Conservation (phyloP, 768 basidiomycete genomes). For the Mycena vulgaris region DNA sequence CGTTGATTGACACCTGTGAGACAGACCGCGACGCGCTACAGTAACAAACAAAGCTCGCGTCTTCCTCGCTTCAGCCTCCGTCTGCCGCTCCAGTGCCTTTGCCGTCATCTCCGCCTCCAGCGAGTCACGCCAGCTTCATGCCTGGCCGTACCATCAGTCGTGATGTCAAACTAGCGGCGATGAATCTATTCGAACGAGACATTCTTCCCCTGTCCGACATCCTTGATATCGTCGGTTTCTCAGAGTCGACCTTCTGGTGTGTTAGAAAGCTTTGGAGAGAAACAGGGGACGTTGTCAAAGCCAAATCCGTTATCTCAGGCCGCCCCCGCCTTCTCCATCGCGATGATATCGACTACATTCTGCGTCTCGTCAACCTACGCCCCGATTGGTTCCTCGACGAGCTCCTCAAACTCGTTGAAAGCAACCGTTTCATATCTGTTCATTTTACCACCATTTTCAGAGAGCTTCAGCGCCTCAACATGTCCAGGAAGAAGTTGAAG, state of each 20-base stretch:
- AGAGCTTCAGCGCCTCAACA: slow-evolving; percentile 44
- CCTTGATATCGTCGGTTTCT: slow-evolving; percentile 16
- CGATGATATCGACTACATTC: background rate
- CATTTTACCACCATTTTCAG: slow-evolving; percentile 52
- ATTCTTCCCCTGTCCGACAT: background rate
- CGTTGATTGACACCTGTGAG: too few relatives aligned
- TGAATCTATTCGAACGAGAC: slow-evolving; percentile 17
- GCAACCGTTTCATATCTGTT: slow-evolving; percentile 12
- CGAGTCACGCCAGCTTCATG: background rate
- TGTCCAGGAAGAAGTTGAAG: slow-evolving; percentile 49
- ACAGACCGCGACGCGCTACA: too few relatives aligned
- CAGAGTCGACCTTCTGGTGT: slow-evolving; percentile 10
- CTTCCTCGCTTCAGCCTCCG: too few relatives aligned
- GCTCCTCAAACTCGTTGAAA: background rate
- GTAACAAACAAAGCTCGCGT: too few relatives aligned
- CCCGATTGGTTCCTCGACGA: slow-evolving; percentile 1
- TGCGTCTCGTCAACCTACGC: background rate
- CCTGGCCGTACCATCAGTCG: background rate
- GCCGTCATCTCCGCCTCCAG: too few relatives aligned
- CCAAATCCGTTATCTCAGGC: background rate
- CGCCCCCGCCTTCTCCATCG: background rate
- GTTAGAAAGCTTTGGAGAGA: slow-evolving; percentile 3
- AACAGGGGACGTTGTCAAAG: slow-evolving; percentile 2
- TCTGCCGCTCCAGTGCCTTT: too few relatives aligned
- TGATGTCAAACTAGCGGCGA: slow-evolving; percentile 15